Percentiles rank a stretch among this genome's conserved stretches.
phyloP scores from a whole-genome alignment of 2,329 filamentous ascomycete genomes.

The Fusarium sublunatum region DNA sequence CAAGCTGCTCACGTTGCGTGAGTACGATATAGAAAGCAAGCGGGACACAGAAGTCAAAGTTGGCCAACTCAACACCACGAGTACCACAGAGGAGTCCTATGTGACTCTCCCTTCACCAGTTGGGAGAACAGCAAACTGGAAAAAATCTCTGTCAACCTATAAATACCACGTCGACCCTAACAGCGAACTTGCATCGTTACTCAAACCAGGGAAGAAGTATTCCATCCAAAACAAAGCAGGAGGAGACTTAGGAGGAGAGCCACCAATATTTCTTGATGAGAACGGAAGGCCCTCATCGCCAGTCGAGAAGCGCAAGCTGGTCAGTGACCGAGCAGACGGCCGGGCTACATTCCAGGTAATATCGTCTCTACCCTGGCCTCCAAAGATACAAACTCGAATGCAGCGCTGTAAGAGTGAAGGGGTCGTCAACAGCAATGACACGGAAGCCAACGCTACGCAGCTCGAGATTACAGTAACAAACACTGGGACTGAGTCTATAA shows the following conservation, averaged over 20 bases:
- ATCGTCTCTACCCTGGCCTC: constrained; percentile 9
- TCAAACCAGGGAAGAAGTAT: constrained; percentile 9
- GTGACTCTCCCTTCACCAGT: constrained; percentile 20
- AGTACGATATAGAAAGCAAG: constrained; percentile 1
- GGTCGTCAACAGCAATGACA: background rate
- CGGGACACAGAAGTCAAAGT: constrained; percentile 1
- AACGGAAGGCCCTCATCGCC: background rate
- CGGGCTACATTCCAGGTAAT: constrained; percentile 1
- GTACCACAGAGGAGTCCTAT: background rate
- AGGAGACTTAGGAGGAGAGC: background rate
- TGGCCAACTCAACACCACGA: background rate
- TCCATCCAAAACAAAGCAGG: background rate
- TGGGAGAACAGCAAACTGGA: constrained; percentile 12
- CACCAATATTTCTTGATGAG: background rate
- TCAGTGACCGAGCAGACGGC: constrained; percentile 6
- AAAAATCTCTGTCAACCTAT: constrained; percentile 5
- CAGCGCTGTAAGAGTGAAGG: too few relatives aligned
- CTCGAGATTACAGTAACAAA: constrained; percentile 7
- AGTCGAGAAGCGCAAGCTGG: background rate
- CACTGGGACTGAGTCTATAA: constrained; percentile 9
- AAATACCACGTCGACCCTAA: constrained; percentile 2
- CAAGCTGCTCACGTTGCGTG: constrained; percentile 6
- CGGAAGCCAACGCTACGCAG: background rate
- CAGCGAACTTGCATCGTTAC: constrained; percentile 8
- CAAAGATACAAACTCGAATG: constrained; percentile 6